phyloP scores from a whole-genome alignment of 257 asterid genomes.

The Craterostigma plantagineum region DNA sequence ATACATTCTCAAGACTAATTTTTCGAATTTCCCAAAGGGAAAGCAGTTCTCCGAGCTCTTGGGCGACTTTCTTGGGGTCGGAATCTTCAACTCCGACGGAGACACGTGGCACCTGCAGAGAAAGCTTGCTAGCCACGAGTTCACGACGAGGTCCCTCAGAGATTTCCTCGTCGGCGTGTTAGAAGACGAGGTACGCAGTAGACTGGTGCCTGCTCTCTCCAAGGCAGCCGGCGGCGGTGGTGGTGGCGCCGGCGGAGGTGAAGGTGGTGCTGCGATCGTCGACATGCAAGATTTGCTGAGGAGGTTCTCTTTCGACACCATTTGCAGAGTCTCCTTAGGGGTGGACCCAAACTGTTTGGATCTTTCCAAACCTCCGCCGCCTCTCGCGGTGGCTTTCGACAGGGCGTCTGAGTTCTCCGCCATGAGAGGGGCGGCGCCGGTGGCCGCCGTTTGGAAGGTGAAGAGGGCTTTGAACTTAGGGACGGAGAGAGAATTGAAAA shows the following conservation, averaged over 20 bases:
- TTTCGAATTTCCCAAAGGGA: constrained; percentile 40
- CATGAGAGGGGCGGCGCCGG: too few relatives aligned
- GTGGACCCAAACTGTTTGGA: constrained; percentile 12
- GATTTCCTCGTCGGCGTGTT: constrained; percentile 19
- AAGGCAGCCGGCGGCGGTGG: constrained; percentile 10
- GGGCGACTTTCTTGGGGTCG: constrained; percentile 39
- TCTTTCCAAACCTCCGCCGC: too few relatives aligned
- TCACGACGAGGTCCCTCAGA: constrained; percentile 23
- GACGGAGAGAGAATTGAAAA: too few relatives aligned
- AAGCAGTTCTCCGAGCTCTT: constrained; percentile 33
- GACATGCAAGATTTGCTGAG: constrained; percentile 15
- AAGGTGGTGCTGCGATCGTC: not conserved
- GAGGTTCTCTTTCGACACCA: too few relatives aligned
- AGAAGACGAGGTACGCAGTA: constrained; percentile 17
- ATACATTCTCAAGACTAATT: constrained; percentile 32
- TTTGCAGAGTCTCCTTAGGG: too few relatives aligned
- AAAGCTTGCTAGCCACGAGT: constrained; percentile 28
- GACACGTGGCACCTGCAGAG: constrained; percentile 30
- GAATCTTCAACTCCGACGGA: constrained; percentile 31
- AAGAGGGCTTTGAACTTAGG: too few relatives aligned
- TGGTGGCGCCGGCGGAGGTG: not conserved
- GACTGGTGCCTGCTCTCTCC: constrained; percentile 16
- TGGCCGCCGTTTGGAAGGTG: too few relatives aligned
- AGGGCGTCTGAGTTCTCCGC: too few relatives aligned
- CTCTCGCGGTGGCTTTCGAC: too few relatives aligned